A percentile compares a stretch with the other conserved stretches of the same genome.
phyloP scores from a whole-genome alignment of 805 yeast genomes.

The Maudiozyma bulderi region DNA sequence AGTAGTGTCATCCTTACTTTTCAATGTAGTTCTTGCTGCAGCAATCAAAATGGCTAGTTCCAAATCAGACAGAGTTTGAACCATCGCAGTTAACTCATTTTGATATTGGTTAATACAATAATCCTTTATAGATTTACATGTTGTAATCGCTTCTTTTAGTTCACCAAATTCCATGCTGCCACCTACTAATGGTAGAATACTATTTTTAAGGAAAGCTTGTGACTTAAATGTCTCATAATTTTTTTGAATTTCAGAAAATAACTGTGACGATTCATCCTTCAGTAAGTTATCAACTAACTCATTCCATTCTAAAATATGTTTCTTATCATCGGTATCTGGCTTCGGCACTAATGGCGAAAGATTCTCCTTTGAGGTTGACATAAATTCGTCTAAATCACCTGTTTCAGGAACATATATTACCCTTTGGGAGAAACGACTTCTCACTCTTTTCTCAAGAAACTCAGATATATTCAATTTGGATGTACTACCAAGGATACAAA shows the following conservation, averaged over 20 bases:
- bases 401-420: slow-evolving; percentile 51
- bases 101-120: slow-evolving; percentile 24
- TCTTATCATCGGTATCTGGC: neutral
- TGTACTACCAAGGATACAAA: slow-evolving; percentile 73
- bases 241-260: slow-evolving; percentile 32
- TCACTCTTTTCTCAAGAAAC: slow-evolving; percentile 79
- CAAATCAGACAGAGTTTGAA: slow-evolving; percentile 48
- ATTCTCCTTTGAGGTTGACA: slow-evolving; percentile 36
- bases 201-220: slow-evolving; percentile 39
- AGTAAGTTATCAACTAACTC: slow-evolving; percentile 25
- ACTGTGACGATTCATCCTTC: slow-evolving; percentile 20
- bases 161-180: slow-evolving; percentile 23
- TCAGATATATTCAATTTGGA: slow-evolving; percentile 70
- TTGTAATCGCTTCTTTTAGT: slow-evolving; percentile 14
- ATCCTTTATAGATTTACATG: slow-evolving; percentile 12
- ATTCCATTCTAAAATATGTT: slow-evolving; percentile 34
- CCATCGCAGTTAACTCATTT: slow-evolving; percentile 17
- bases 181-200: slow-evolving; percentile 36
- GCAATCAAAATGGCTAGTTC: slow-evolving; percentile 66
- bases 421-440: slow-evolving; percentile 81
- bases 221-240: slow-evolving; percentile 55
- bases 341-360: neutral
- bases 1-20: slow-evolving; percentile 45
- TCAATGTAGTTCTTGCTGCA: slow-evolving; percentile 61
- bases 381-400: slow-evolving; percentile 38